Conservation (phyloP, 169 alveolate genomes). For the Plasmodium yoelii region DNA sequence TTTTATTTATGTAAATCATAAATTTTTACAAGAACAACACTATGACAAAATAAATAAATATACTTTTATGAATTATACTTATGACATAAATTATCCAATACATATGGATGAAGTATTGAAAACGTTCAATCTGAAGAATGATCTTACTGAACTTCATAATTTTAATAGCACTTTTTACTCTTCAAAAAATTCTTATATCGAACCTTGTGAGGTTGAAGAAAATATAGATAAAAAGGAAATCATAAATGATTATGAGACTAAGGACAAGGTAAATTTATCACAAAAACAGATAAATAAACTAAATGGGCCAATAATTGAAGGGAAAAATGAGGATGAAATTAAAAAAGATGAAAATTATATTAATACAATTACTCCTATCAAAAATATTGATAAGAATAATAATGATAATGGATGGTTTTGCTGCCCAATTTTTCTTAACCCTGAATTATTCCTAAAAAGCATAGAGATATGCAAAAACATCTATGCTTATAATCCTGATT, state of each 20-base stretch:
- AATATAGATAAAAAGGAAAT: too few species aligned
- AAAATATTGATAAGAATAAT: not conserved
- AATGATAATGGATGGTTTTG: constrained; percentile 1
- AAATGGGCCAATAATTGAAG: too few species aligned
- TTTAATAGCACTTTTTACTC: too few species aligned
- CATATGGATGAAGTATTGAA: constrained; percentile 21
- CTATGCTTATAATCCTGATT: constrained; percentile 54
- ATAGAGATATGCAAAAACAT: constrained; percentile 59
- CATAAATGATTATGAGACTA: too few species aligned
- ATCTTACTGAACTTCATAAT: not conserved
- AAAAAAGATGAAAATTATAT: not conserved
- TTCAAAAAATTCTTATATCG: too few species aligned
- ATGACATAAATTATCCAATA: constrained; percentile 62
- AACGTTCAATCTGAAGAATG: constrained; percentile 18
- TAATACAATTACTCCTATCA: not conserved
- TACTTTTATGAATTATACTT: constrained; percentile 39
- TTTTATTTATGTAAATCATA: constrained; percentile 19
- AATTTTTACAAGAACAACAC: constrained; percentile 23
- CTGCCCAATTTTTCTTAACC: constrained; percentile 57
- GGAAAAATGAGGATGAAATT: not conserved
- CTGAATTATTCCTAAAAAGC: constrained; percentile 58
- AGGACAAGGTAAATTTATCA: too few species aligned
- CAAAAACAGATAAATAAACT: too few species aligned
- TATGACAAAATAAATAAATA: constrained; percentile 48
- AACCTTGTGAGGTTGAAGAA: too few species aligned